These are phyloP conservation scores for Trichothecium roseum DNA, from an alignment of 2,329 filamentous ascomycete species.

Conservation along the genomic window DNA sequence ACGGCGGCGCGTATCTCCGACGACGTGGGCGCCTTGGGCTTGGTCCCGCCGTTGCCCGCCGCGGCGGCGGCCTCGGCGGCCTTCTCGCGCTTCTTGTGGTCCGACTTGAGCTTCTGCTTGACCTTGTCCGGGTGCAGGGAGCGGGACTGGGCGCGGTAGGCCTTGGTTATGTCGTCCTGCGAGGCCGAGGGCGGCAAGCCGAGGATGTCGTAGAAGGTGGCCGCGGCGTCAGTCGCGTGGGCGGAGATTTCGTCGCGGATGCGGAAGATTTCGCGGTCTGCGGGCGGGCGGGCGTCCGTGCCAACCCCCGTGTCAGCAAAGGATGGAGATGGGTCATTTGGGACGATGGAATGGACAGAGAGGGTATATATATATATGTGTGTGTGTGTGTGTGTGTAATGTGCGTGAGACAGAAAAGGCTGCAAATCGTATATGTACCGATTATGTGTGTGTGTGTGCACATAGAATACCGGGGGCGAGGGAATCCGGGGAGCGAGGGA, in stretches of 20 bases:
- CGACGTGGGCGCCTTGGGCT: slow-evolving; percentile 54
- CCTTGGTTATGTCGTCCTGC: slow-evolving; percentile 85
- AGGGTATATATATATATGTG: too few species aligned
- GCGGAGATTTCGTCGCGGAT: slow-evolving; percentile 76
- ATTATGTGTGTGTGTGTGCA: too few species aligned
- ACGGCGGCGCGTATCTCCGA: slow-evolving; percentile 67
- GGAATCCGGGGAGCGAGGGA: too few species aligned
- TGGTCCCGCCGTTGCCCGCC: slow-evolving; percentile 44
- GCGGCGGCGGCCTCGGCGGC: slow-evolving; percentile 36
- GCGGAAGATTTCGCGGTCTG: slow-evolving; percentile 97
- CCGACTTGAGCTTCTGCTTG: slow-evolving; percentile 67
- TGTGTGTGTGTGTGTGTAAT: too few species aligned
- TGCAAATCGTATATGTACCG: too few species aligned
- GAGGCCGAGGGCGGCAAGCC: slow-evolving; percentile 63
- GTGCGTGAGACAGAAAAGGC: too few species aligned
- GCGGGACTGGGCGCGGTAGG: slow-evolving; percentile 80
- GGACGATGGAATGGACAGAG: too few species aligned
- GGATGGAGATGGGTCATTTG: too few species aligned
- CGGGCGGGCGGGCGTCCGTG: not conserved
- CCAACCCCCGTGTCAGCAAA: too few species aligned
- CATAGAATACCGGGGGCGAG: too few species aligned
- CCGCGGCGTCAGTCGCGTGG: slow-evolving; percentile 64
- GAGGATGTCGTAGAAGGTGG: slow-evolving; percentile 93
- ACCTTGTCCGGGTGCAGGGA: slow-evolving; percentile 92
- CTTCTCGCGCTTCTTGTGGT: slow-evolving; percentile 52